phyloP scores from a whole-genome alignment of 305 asterid genomes.

The Solanum hybrid region DNA sequence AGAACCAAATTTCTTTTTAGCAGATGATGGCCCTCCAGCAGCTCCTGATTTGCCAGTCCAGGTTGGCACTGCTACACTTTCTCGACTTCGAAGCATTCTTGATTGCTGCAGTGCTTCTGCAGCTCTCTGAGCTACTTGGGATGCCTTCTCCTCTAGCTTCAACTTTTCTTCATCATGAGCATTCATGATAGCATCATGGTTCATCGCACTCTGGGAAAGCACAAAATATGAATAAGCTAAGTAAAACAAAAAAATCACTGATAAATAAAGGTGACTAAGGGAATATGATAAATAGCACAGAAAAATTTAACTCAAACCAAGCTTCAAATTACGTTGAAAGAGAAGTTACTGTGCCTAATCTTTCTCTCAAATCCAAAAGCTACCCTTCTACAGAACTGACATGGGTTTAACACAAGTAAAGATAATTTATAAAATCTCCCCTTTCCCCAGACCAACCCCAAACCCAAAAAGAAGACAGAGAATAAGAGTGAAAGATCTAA shows the following conservation, averaged over 20 bases:
- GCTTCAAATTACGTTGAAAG: not conserved
- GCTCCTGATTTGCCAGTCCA: slow-evolving; percentile 96
- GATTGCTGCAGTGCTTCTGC: slow-evolving; percentile 93
- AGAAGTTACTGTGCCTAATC: not conserved
- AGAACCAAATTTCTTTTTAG: slow-evolving; percentile 67
- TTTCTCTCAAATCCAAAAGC: not conserved
- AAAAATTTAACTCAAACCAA: not conserved
- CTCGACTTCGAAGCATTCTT: slow-evolving; percentile 75
- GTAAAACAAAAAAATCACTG: not conserved
- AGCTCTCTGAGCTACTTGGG: slow-evolving; percentile 88
- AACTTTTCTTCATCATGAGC: slow-evolving; percentile 79
- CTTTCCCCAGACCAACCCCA: not conserved
- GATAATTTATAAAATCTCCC: not conserved
- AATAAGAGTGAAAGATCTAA: not conserved
- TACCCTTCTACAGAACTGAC: not conserved
- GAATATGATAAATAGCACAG: not conserved
- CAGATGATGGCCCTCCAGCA: slow-evolving; percentile 87
- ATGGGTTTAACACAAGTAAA: not conserved
- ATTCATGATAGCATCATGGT: slow-evolving; percentile 87
- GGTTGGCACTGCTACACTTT: slow-evolving; percentile 73
- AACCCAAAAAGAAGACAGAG: not conserved
- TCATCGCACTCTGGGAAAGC: slow-evolving; percentile 75
- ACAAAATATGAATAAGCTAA: slow-evolving; percentile 2
- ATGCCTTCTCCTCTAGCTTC: slow-evolving; percentile 76
- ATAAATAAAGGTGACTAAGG: not conserved